These are phyloP conservation scores for Ogataea pilisensis DNA, from an alignment of 805 yeast species.

Conservation along the genomic window DNA sequence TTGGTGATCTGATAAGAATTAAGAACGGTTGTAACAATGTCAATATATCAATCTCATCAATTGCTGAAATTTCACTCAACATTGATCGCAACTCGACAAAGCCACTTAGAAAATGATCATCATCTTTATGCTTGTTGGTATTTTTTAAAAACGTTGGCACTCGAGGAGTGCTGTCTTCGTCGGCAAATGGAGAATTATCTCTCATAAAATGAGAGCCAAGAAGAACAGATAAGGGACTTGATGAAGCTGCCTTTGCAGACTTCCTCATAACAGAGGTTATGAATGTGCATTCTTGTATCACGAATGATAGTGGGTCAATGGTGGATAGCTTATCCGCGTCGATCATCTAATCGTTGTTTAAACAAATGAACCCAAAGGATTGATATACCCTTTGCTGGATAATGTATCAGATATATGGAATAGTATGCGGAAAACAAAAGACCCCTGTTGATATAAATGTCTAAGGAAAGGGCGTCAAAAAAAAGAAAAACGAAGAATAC, in stretches of 20 bases:
- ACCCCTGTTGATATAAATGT: too few relatives aligned
- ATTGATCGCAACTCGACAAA: constrained; percentile 76
- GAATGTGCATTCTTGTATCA: constrained; percentile 82
- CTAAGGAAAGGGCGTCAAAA: too few relatives aligned
- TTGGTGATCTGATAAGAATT: constrained; percentile 74
- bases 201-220: constrained; percentile 50
- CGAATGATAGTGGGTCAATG: constrained; percentile 75
- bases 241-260: constrained; percentile 58
- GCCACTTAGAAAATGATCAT: constrained; percentile 64
- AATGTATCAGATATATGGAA: too few relatives aligned
- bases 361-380: background rate
- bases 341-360: background rate
- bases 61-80: constrained; percentile 48
- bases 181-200: constrained; percentile 26
- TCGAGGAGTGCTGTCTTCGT: constrained; percentile 27
- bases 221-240: constrained; percentile 78
- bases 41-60: constrained; percentile 60
- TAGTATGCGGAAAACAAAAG: too few relatives aligned
- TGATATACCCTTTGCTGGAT: too few relatives aligned
- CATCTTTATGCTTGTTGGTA: constrained; percentile 31
- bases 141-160: constrained; percentile 23
- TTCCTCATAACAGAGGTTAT: constrained; percentile 89
- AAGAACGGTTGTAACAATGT: constrained; percentile 85
- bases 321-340: constrained; percentile 26
- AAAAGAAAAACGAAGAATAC: too few relatives aligned